Base-by-base conservation (phyloP, 108 stramenopile species). In the Seminavis robusta region DNA sequence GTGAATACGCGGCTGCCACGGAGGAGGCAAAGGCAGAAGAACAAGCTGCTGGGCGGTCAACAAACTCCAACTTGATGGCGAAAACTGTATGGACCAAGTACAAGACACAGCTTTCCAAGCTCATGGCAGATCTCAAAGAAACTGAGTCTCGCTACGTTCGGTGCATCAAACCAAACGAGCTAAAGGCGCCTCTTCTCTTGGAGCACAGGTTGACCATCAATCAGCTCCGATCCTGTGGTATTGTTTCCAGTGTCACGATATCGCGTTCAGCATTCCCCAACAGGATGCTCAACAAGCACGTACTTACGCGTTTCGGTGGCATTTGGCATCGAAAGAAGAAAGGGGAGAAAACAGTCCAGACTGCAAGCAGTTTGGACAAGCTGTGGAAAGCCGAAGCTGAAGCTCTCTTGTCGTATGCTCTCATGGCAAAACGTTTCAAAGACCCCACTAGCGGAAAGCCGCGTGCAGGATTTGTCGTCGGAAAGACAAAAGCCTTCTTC, bases 231-330 rank as follows among this genome's bases (percentile, higher is more conserved):
- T n/a, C n/a, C n/a, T n/a, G n/a, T n/a, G n/a, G n/a, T n/a, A n/a
- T n/a, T n/a, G n/a, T n/a, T n/a, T 95, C 96, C 43, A 95, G 95
- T 15, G 85, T 92, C n/a, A 81, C 85, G 1, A 95, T 98, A 39
- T 86, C 92, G 13, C 80, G 98, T n/a, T 93, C 94, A 24, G 94
- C 92, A 11, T 98, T 95, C 63, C 96, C 98, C 10, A 97, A 97
- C 74, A 90, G 94, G 40, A 69, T 97, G 49, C 61, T 83, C 15
- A 84, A 94, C 47, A 71, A 76, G 21, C 77, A 82, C 24, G 83
- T 98, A 11, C 60, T 88, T 59, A 87, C 84, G 33, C 69, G 86
- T n/a, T 94, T 90, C 65, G 83, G 76, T 62, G 76, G 78, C 33
- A 53, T 91, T 19, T 73, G 71, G 66, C 61, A 73, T 36, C 29